Conservation (phyloP, 495 filamentous ascomycete genomes). For the Xylaria curta region DNA sequence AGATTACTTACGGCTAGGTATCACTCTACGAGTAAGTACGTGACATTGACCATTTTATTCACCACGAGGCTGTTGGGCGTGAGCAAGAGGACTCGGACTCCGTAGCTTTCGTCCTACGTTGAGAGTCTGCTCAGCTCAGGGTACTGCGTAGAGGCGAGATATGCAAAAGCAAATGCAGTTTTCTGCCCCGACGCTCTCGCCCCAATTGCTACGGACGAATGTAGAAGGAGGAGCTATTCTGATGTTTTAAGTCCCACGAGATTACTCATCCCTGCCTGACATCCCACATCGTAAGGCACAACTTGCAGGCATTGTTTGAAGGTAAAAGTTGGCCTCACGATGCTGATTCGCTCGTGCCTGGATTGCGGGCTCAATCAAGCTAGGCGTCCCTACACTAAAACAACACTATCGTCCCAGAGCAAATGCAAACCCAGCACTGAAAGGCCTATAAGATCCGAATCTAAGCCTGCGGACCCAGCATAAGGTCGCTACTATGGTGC, state of each 20-base stretch:
- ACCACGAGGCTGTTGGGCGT: not conserved
- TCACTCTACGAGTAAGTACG: not conserved
- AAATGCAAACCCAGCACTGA: slow-evolving; percentile 7
- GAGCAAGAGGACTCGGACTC: slow-evolving; percentile 16
- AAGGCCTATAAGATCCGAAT: not conserved
- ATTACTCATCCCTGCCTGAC: slow-evolving; percentile 18
- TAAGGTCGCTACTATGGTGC: not conserved
- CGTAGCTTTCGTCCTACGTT: not conserved
- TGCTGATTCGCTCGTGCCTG: slow-evolving; percentile 25
- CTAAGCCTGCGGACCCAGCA: not conserved
- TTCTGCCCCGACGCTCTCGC: not conserved
- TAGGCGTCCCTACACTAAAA: slow-evolving; percentile 15
- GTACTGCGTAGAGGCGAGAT: not conserved
- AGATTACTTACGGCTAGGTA: not conserved
- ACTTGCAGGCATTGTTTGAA: slow-evolving; percentile 4
- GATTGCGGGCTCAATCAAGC: slow-evolving; percentile 19
- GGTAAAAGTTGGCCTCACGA: slow-evolving; percentile 13
- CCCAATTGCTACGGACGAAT: not conserved
- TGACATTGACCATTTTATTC: not conserved
- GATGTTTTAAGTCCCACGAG: not conserved
- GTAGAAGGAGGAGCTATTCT: slow-evolving; percentile 22
- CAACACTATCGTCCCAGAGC: not conserved
- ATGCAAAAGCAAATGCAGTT: not conserved
- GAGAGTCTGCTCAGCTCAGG: not conserved
- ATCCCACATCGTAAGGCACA: slow-evolving; percentile 17